Conservation (phyloP, 495 filamentous ascomycete genomes). For the Cercophora newfieldiana region DNA sequence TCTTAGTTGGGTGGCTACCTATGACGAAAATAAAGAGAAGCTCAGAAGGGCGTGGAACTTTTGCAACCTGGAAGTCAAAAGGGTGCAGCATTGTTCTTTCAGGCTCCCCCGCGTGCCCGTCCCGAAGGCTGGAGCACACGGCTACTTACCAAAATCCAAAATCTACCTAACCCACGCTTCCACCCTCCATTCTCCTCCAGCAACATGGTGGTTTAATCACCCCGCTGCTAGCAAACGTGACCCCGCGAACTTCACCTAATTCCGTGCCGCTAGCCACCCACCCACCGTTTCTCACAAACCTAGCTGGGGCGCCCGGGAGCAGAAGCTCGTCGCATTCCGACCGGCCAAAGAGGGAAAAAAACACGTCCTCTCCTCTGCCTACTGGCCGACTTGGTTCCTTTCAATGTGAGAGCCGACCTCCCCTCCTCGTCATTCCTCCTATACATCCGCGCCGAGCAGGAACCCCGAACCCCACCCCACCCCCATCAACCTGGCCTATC, state of each 20-base stretch:
- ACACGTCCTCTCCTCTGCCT: too few species aligned
- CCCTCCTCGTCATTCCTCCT: neutral
- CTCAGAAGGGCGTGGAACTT: neutral
- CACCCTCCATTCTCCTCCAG: neutral
- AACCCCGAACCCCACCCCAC: slow-evolving; percentile 13
- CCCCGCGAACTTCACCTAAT: neutral
- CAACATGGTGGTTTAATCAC: neutral
- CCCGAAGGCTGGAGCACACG: neutral
- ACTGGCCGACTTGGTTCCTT: too few species aligned
- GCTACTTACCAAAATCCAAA: neutral
- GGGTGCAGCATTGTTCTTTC: neutral
- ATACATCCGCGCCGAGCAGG: neutral
- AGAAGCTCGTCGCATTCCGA: neutral
- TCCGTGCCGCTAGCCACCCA: neutral
- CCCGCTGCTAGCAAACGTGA: neutral
- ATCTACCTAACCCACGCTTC: neutral
- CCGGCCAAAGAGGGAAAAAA: too few species aligned
- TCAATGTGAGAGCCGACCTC: neutral
- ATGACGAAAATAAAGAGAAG: neutral
- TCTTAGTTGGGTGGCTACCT: neutral
- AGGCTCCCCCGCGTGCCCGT: neutral
- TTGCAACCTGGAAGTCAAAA: neutral
- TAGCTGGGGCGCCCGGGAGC: neutral
- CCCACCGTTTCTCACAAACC: neutral
- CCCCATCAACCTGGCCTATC: neutral